Evolutionary conservation across 441 rosid genomes (phyloP), one percentile per base, ranked within the genome.

Genomic region (Croton setiger): DNA sequence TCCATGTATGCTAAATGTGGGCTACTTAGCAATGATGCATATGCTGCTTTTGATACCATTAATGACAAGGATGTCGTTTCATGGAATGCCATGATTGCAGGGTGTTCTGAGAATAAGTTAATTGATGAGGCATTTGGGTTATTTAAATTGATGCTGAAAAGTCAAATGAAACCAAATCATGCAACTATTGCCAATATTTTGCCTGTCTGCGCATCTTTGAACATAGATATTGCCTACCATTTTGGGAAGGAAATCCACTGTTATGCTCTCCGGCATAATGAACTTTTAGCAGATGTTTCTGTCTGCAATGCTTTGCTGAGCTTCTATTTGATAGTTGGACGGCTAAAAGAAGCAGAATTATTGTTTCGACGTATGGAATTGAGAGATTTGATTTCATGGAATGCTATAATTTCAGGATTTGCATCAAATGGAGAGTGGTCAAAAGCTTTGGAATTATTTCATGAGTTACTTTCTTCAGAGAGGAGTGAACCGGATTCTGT

Each of bases 381-480:
- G 39, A 87, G 83, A 84, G 96, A 92, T 85, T 76, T 88, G 83
- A 86, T 92, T 69, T 84, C 98, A 7, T 92, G 98, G 98, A 92
- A 92, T 45, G 85, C 91, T 69, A 76, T 87, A 63, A 86, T 89
- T 73, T 82, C 92, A 1, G 96, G 98, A 64, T 87, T 79, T 75
- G 88, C 84, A 66, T 82, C 85, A 63, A 88, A 87, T 55, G 77
- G 79, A 65, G 79, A 81, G 72, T 88, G 85, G 88, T 73, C 69
- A 70, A 79, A 76, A 74, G 92, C 93, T 66, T 79, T 92, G 81
- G 72, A 77, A 49, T 71, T 83, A 54, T 90, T 90, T 78, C 80
- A 56, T 0, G 82, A 84, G 74, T 76, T 90, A 67, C 75, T 88
- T 55, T 59, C 60, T 44, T 27, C 63, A 54, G 85, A 79, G 51